Evolutionary conservation across 2,329 filamentous ascomycete genomes (phyloP).

Genomic region (Colletotrichum sojae): DNA sequence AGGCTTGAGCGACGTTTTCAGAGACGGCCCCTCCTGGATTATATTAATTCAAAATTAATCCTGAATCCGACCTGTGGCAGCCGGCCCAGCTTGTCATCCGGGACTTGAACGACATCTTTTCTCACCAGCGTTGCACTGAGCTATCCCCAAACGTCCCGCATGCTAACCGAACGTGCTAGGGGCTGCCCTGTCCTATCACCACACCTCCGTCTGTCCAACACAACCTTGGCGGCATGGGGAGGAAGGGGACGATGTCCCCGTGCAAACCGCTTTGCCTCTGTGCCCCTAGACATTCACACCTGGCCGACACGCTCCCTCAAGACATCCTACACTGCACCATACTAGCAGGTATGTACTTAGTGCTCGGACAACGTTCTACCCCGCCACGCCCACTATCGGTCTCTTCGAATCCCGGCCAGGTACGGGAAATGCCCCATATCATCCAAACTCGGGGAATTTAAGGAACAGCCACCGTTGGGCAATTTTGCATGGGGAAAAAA

Average conservation of each 20-base stretch:
- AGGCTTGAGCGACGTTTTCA: constrained; percentile 16
- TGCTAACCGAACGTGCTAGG: constrained; percentile 21
- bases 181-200: constrained; percentile 19
- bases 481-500: neutral
- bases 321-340: too few relatives aligned
- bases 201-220: constrained; percentile 14
- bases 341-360: too few relatives aligned
- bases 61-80: constrained; percentile 12
- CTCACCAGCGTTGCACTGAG: constrained; percentile 34
- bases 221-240: constrained; percentile 2
- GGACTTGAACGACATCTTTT: constrained; percentile 25
- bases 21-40: constrained; percentile 24
- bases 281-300: too few relatives aligned
- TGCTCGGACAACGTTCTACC: neutral
- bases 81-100: constrained; percentile 16
- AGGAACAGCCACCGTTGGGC: neutral
- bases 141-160: constrained; percentile 22
- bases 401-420: neutral
- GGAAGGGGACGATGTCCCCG: constrained; percentile 2
- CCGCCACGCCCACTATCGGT: neutral
- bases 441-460: neutral
- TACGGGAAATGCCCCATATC: neutral
- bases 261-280: neutral
- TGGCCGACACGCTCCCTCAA: too few relatives aligned
- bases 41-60: constrained; percentile 38